These are phyloP conservation scores for Neonectria coccinea DNA, from an alignment of 2,329 filamentous ascomycete species.

Conservation along the genomic window DNA sequence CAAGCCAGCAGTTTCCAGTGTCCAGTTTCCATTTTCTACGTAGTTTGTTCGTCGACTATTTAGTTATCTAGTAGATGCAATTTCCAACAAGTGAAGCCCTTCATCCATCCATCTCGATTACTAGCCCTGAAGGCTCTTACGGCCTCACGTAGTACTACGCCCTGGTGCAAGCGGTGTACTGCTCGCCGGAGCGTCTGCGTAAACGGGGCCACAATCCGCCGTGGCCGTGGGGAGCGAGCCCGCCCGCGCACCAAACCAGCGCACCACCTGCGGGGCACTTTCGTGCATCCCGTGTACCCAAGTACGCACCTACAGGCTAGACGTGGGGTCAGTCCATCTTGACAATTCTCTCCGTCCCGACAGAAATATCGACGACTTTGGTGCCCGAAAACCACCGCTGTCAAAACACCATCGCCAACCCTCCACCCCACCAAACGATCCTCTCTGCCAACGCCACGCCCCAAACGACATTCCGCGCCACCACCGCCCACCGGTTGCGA, in stretches of 20 bases:
- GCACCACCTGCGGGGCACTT: conserved; percentile 7
- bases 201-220: conserved; percentile 20
- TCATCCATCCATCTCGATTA: not conserved
- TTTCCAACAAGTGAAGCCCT: not conserved
- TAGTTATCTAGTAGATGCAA: too few relatives aligned
- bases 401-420: conserved; percentile 12
- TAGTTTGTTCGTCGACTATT: too few relatives aligned
- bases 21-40: too few relatives aligned
- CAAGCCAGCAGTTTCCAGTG: not conserved
- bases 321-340: conserved; percentile 33
- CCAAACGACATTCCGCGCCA: conserved; percentile 31
- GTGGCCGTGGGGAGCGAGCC: not conserved
- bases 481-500: conserved; percentile 32
- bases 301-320: conserved; percentile 2
- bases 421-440: conserved; percentile 7
- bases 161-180: conserved; percentile 16
- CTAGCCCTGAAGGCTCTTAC: conserved; percentile 1
- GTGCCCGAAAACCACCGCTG: conserved; percentile 24
- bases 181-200: not conserved
- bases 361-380: conserved; percentile 32
- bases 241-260: not conserved
- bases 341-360: conserved; percentile 36
- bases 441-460: conserved; percentile 13
- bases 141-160: not conserved
- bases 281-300: conserved; percentile 9